Evolutionary conservation across 352 stramenopile species (phyloP), one percentile per base, ranked within the genome.

Genomic region (Vaucheria bursata): DNA sequence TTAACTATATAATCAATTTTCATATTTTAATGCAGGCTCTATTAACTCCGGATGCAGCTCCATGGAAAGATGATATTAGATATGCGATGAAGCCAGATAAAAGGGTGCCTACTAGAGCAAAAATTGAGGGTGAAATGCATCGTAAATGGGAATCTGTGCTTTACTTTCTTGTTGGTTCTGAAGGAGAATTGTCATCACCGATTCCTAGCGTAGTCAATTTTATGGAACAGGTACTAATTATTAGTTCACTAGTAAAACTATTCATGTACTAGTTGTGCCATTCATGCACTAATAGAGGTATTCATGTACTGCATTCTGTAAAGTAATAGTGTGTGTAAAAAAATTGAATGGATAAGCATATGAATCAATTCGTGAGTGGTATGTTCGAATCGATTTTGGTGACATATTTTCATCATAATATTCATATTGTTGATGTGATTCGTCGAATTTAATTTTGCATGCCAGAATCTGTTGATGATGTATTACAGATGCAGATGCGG

Each of bases 41-140:
- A 39, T 32, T 73, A 7, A 53, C 36, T 7, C 67, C 67, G 7
- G 67, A 0, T 39, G 67, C 66, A 25, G 32, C 31, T 7, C 32
- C 36, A 31, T 38, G 5, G 35, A 75, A 79, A 69, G 74, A 70
- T n/a, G 68, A 79, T 52, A 40, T 70, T 5, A 45, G 64, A 35
- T 65, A 75, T 1, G 45, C 74, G 25, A 78, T 34, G 72, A 59
- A 7, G 31, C 53, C 77, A 25, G 77, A 82, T 66, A 74, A 74
- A 66, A 49, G 32, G 64, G 50, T 66, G 33, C 77, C 70, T 25
- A 79, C n/a, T 25, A 59, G 71, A 18, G 49, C 77, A 3, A 79
- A 79, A n/a, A 82, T 82, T 35, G 77, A 79, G 53, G n/a, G 53
- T 25, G 39, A 76, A 49, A 82, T 82, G 77, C 77, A 74, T 33